Evolutionary conservation across 805 yeast genomes (phyloP), one percentile per base, ranked within the genome.

Genomic region (Cyberlindnera mrakii): DNA sequence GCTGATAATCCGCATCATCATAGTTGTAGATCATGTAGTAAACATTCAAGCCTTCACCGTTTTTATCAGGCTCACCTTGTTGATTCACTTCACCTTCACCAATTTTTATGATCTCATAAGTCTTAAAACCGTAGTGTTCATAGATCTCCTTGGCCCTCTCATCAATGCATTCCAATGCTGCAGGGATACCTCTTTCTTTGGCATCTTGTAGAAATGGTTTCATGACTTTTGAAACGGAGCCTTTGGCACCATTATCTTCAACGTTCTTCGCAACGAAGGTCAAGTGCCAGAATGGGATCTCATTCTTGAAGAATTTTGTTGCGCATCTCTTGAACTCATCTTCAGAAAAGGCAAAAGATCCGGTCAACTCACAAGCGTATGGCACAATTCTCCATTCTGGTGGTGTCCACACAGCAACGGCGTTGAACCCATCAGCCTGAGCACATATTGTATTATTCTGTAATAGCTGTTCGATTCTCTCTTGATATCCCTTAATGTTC

Each of bases 341-440:
- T 30, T 44, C 44, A 2, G 49, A 44, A 5, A 33, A 37, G 14
- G 40, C 33, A 18, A 46, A 38, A 4, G 34, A 34, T 13, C 43
- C 41, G n/a, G 44, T 44, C 15, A 41, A 31, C 13, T 40, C 46
- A 20, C 38, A 40, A 23, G 31, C 18, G 15, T 45, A 48, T 15
- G 44, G 49, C 17, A 44, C 41, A 29, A 40, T 41, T 13, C 44
- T 44, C 15, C 32, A 45, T 18, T 48, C 51, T 15, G 59, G 57
- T 17, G 56, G 54, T 35, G 50, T 49, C 57, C 57, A 53, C 6
- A 53, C 49, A 1, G 49, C 49, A 18, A 54, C 32, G 5, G 57
- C 46, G 15, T 41, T 25, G 13, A 31, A 43, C n/a, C 44, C 50
- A 20, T 46, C 50, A n/a, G 42, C 18, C 15, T 49, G 41, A 3